phyloP scores from a whole-genome alignment of 1,284 basidiomycete genomes.

The Irpex sp. region DNA sequence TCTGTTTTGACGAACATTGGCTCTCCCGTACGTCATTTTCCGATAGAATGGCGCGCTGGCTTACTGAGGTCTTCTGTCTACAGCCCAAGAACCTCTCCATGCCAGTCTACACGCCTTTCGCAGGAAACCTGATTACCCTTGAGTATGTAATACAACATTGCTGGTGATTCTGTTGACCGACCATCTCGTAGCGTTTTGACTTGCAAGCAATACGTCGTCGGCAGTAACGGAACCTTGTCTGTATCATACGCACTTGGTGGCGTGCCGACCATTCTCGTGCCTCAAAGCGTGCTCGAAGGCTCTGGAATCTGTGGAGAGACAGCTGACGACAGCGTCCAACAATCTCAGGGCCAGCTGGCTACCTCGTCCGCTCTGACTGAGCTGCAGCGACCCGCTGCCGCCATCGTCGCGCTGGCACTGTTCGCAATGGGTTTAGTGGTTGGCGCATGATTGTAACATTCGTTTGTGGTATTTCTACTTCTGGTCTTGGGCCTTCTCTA shows the following conservation, averaged over 20 bases:
- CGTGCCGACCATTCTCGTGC: slow-evolving; percentile 50
- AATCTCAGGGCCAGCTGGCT: slow-evolving; percentile 13
- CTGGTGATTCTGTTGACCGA: neutral
- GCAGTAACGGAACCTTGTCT: slow-evolving; percentile 54
- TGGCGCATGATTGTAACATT: neutral
- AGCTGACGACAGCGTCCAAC: neutral
- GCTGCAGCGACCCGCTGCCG: slow-evolving; percentile 3
- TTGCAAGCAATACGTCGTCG: slow-evolving; percentile 64
- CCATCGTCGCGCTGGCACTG: neutral
- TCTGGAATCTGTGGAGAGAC: slow-evolving; percentile 36
- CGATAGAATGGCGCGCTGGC: neutral
- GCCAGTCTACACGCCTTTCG: slow-evolving; percentile 51
- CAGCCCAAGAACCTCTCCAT: slow-evolving; percentile 56
- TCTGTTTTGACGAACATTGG: slow-evolving; percentile 76
- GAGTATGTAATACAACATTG: slow-evolving; percentile 41
- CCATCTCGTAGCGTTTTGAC: slow-evolving; percentile 45
- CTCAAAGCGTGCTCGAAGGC: slow-evolving; percentile 32
- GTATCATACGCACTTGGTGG: slow-evolving; percentile 61
- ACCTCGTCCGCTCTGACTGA: slow-evolving; percentile 11
- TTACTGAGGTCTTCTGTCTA: slow-evolving; percentile 2
- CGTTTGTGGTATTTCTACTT: slow-evolving; percentile 7
- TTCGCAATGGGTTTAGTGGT: neutral
- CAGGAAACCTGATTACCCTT: slow-evolving; percentile 40
- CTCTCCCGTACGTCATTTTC: slow-evolving; percentile 45
- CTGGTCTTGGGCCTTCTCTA: slow-evolving; percentile 12